A percentile compares a stretch with the other conserved stretches of the same genome.
Evolutionary conservation across 345 rosid species (phyloP).

Genomic region (Citrus sinensis): DVS_A1.0 CM039166.1:24943001-24943500

Average conservation of each 20-base stretch:
- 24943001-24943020: conserved; percentile 79
- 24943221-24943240: conserved; percentile 35
- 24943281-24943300: conserved; percentile 12
- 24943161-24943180: conserved; percentile 45
- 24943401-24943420: conserved; percentile 46
- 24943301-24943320: conserved; percentile 9
- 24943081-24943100: conserved; percentile 64
- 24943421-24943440: conserved; percentile 44
- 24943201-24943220: conserved; percentile 55
- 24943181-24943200: conserved; percentile 76
- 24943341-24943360: conserved; percentile 52
- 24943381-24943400: conserved; percentile 46
- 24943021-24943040: conserved; percentile 74
- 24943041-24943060: conserved; percentile 78
- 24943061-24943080: conserved; percentile 69
- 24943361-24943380: conserved; percentile 44
- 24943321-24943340: conserved; percentile 48
- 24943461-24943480: conserved; percentile 44
- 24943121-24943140: conserved; percentile 54
- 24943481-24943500: conserved; percentile 49
- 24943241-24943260: conserved; percentile 15
- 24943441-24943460: conserved; percentile 56
- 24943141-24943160: conserved; percentile 52
- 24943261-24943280: conserved; percentile 2
- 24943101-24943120: conserved; percentile 73